Evolutionary conservation across 495 filamentous ascomycete genomes (phyloP), one percentile per base, ranked within the genome.

Genomic region (Cercophora newfieldiana): DNA sequence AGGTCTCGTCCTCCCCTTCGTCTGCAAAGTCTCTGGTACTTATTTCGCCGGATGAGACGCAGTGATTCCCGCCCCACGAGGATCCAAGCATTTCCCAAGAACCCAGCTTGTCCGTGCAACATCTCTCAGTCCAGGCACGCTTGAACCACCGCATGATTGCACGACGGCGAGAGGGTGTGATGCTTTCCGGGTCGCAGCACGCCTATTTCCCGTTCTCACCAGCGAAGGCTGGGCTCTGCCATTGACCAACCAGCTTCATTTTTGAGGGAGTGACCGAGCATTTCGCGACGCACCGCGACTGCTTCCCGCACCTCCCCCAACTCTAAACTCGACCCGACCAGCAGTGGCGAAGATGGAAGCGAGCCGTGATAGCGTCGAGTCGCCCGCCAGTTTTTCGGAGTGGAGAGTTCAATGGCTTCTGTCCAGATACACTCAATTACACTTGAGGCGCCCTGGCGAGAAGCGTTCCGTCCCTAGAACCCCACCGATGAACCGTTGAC

Each of bases 101-200:
- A 44, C 33, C 30, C 12, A 60, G 33, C n/a, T 26, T 4, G 30
- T 58, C 30, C 33, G 21, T 25, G 33, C 30, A 28, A 29, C 6
- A 22, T n/a, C 58, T 60, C 31, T 21, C 58, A 24, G 33, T 16
- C 58, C 8, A 22, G 58, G 37, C n/a, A 59, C 57, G n/a, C n/a
- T 10, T 25, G 51, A 16, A 44, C 37, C 37, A 19, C 33, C 48
- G 58, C 58, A 66, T 66, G 28, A 61, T 54, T 5, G 6, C 30
- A 26, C 30, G 21, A 56, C 14, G 1, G 12, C 2, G 26, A 56
- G 60, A 64, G 60, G 66, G 66, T 68, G 66, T 64, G 66, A 37
- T 64, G 49, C 44, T 64, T 68, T 60, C 60, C 66, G 66, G 66
- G 66, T 68, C 44, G 29, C 65, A 56, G 48, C 54, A 53, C 66